phyloP scores from a whole-genome alignment of 768 basidiomycete genomes.

The Calocybe gangraenosa region DNA sequence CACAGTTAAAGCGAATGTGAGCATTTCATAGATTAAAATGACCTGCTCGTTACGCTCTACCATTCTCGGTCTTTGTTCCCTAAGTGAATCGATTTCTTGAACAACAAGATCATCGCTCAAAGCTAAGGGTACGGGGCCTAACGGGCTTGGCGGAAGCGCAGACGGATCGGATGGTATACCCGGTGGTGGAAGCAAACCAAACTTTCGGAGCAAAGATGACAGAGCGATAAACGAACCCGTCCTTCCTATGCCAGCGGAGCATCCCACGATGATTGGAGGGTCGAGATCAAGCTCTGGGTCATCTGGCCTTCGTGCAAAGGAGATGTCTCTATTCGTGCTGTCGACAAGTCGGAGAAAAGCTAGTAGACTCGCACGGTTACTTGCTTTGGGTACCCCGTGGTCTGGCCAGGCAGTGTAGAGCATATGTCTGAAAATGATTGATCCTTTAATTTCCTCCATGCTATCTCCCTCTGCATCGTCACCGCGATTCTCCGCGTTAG shows the following conservation, averaged over 20 bases:
- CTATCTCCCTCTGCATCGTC: slow-evolving; percentile 3
- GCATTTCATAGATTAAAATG: slow-evolving; percentile 58
- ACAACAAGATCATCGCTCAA: slow-evolving; percentile 54
- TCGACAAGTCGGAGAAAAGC: slow-evolving; percentile 66
- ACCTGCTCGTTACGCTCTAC: slow-evolving; percentile 71
- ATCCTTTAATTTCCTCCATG: slow-evolving; percentile 21
- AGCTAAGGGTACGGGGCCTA: slow-evolving; percentile 52
- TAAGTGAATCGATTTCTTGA: slow-evolving; percentile 69
- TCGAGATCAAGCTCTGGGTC: slow-evolving; percentile 40
- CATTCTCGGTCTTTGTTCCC: slow-evolving; percentile 83
- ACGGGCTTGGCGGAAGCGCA: slow-evolving; percentile 41
- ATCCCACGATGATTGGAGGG: slow-evolving; percentile 79
- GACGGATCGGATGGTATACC: slow-evolving; percentile 24
- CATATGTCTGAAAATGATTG: slow-evolving; percentile 63
- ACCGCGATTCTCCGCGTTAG: slow-evolving; percentile 1
- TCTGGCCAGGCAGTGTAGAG: slow-evolving; percentile 81
- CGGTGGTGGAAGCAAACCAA: slow-evolving; percentile 42
- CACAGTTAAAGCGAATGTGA: slow-evolving; percentile 27
- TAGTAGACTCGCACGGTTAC: slow-evolving; percentile 57
- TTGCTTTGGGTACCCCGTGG: slow-evolving; percentile 67
- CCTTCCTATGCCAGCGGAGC: slow-evolving; percentile 85
- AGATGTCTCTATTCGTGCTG: slow-evolving; percentile 46
- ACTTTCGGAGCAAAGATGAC: slow-evolving; percentile 68
- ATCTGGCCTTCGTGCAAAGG: slow-evolving; percentile 23
- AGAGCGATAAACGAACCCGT: slow-evolving; percentile 85